Evolutionary conservation across 495 filamentous ascomycete species (phyloP).

Genomic region (Hypoxylon cercidicola): DNA sequence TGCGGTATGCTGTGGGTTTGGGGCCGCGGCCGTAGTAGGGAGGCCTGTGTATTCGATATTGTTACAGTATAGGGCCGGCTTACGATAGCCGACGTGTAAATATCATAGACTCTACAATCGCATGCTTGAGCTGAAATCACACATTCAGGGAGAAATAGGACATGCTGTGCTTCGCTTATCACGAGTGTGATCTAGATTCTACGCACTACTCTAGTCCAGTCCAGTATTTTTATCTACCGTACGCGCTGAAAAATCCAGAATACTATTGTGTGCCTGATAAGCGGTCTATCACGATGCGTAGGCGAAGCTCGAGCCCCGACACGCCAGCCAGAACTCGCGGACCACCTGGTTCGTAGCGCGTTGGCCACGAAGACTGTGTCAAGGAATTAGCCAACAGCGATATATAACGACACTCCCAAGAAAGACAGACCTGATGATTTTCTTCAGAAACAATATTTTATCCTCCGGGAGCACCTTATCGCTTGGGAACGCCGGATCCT

Average conservation of each 20-base stretch:
- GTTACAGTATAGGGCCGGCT: neutral
- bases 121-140: neutral
- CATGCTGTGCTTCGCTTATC: neutral
- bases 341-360: slow-evolving; percentile 68
- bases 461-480: slow-evolving; percentile 69
- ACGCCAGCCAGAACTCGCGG: slow-evolving; percentile 75
- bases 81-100: neutral
- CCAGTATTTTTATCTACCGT: neutral
- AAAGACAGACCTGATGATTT: slow-evolving; percentile 62
- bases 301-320: slow-evolving; percentile 73
- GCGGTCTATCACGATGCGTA: slow-evolving; percentile 59
- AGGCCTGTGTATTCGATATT: neutral
- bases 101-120: neutral
- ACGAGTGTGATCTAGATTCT: neutral
- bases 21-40: slow-evolving; percentile 25
- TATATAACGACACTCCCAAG: neutral
- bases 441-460: slow-evolving; percentile 69
- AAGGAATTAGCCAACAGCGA: slow-evolving; percentile 40
- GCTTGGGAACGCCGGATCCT: slow-evolving; percentile 66
- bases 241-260: neutral
- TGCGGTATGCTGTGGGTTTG: slow-evolving; percentile 72
- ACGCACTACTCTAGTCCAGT: slow-evolving; percentile 1
- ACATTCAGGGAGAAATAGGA: neutral
- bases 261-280: neutral
- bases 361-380: slow-evolving; percentile 67